Percentiles rank a stretch among this genome's conserved stretches.
These are phyloP conservation scores for Suhomyces coccinellae DNA, from an alignment of 1,139 yeast genomes.

Conservation along the genomic window DNA sequence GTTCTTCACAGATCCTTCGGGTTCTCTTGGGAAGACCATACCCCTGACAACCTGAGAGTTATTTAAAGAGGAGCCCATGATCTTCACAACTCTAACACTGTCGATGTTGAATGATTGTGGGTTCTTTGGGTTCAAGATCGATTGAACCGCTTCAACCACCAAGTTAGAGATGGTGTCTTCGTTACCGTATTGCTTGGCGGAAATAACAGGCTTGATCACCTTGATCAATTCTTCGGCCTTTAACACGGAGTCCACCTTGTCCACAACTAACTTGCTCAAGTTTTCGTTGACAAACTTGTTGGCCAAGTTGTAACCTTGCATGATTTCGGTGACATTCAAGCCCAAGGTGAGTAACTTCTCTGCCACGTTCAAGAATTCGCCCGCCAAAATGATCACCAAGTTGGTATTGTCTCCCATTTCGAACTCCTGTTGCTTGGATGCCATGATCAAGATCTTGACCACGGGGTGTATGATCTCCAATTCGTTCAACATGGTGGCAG, in stretches of 20 bases:
- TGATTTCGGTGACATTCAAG: conserved; percentile 82
- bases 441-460: conserved; percentile 93
- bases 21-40: conserved; percentile 97
- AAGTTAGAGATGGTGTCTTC: conserved; percentile 76
- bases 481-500: conserved; percentile 93
- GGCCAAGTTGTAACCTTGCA: conserved; percentile 87
- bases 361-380: conserved; percentile 81
- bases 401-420: conserved; percentile 63
- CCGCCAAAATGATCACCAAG: conserved; percentile 67
- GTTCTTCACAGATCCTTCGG: conserved; percentile 83
- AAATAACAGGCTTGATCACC: conserved; percentile 82
- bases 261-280: conserved; percentile 65
- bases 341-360: conserved; percentile 85
- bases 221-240: conserved; percentile 62
- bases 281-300: conserved; percentile 68
- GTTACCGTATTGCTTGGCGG: conserved; percentile 90
- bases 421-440: conserved; percentile 92
- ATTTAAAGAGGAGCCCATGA: conserved; percentile 85
- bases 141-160: conserved; percentile 83
- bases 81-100: conserved; percentile 89
- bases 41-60: conserved; percentile 86
- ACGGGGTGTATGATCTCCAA: conserved; percentile 97
- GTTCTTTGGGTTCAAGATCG: conserved; percentile 68
- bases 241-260: conserved; percentile 58
- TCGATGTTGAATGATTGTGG: conserved; percentile 71